Evolutionary conservation across 768 basidiomycete genomes (phyloP).

Genomic region (Gelatoporia subvermispora): DNA sequence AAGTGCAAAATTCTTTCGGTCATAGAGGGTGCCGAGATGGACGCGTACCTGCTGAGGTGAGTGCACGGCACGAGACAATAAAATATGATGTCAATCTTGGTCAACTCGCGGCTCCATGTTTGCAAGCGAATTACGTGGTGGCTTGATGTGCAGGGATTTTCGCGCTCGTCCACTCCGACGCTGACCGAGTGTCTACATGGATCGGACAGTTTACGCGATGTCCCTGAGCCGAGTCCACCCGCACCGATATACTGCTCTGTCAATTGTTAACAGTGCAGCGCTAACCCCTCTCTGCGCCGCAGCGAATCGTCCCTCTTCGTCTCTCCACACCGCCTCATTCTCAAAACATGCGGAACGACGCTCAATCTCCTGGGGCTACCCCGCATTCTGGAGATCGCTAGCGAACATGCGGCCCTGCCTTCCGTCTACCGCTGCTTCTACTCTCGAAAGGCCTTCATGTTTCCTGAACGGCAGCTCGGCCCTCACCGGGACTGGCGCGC

Average conservation of each 20-base stretch:
- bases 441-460: conserved; percentile 98
- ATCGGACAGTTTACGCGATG: too few species aligned
- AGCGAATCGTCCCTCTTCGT: conserved; percentile 98
- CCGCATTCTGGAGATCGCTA: conserved; percentile 90
- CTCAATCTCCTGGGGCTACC: conserved; percentile 94
- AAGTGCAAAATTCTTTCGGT: conserved; percentile 94
- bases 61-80: conserved; percentile 17
- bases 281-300: not conserved
- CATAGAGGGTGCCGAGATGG: conserved; percentile 82
- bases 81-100: not conserved
- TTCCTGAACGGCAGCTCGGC: conserved; percentile 90
- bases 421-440: conserved; percentile 92
- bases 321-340: conserved; percentile 89
- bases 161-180: too few species aligned
- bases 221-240: conserved; percentile 1
- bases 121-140: too few species aligned
- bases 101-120: not conserved
- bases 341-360: conserved; percentile 99
- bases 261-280: not conserved
- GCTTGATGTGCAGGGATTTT: too few species aligned
- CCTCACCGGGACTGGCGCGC: conserved; percentile 93
- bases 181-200: too few species aligned
- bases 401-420: conserved; percentile 55
- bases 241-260: not conserved
- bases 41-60: conserved; percentile 95